phyloP scores from a whole-genome alignment of 1,284 basidiomycete genomes.

The Pascua guehoae region DNA sequence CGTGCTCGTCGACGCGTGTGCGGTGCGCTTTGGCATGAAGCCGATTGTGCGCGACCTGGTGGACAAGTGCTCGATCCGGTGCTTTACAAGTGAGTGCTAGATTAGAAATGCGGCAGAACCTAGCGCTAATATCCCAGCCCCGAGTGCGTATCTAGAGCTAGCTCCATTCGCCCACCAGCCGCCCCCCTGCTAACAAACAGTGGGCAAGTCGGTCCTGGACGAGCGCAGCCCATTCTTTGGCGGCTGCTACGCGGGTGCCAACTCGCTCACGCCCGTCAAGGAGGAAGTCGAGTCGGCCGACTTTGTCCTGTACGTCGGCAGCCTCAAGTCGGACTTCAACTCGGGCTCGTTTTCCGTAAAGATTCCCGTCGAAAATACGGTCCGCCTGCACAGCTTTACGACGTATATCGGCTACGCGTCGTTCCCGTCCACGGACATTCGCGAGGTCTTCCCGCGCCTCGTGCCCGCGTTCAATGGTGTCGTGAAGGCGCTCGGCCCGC shows the following conservation, averaged over 20 bases:
- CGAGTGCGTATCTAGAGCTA: conserved; percentile 49
- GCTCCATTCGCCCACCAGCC: conserved; percentile 1
- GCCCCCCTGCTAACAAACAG: conserved; percentile 1
- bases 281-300: conserved; percentile 76
- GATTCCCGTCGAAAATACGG: conserved; percentile 57
- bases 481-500: conserved; percentile 19
- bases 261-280: conserved; percentile 68
- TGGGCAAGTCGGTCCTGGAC: conserved; percentile 80
- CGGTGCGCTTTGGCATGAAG: conserved; percentile 71
- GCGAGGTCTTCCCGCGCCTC: conserved; percentile 50
- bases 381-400: conserved; percentile 77
- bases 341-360: conserved; percentile 53
- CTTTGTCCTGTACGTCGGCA: conserved; percentile 77
- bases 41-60: conserved; percentile 67
- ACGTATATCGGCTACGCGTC: conserved; percentile 59
- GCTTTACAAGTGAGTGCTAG: conserved; percentile 56
- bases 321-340: conserved; percentile 84
- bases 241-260: conserved; percentile 78
- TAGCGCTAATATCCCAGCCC: conserved; percentile 53
- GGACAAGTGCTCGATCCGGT: conserved; percentile 65
- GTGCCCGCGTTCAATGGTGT: conserved; percentile 41
- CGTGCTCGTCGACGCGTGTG: conserved; percentile 84
- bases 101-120: not conserved
- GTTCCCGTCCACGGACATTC: conserved; percentile 53
- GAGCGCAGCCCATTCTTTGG: conserved; percentile 82